Percentiles rank a stretch among this genome's conserved stretches.
These are phyloP conservation scores for Populus hybrid DNA, from an alignment of 441 rosid species.

Conservation along the genomic window DNA sequence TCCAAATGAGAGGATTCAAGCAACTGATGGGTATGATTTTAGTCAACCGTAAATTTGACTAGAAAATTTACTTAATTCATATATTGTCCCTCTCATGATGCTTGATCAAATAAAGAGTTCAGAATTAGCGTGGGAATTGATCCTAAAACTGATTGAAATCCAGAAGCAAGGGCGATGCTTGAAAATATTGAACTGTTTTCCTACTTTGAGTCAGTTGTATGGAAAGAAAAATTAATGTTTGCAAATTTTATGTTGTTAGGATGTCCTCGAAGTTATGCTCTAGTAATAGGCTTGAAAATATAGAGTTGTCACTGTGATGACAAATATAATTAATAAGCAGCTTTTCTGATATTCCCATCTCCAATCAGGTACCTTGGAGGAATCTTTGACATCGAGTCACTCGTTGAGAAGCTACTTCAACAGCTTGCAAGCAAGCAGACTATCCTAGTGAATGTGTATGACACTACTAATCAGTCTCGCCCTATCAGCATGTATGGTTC, in stretches of 20 bases:
- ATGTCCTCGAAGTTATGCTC: neutral
- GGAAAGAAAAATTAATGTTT: neutral
- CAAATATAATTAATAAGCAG: neutral
- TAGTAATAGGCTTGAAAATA: slow-evolving; percentile 7
- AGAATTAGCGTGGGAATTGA: slow-evolving; percentile 1
- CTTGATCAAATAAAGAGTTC: neutral
- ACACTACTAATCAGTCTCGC: slow-evolving; percentile 56
- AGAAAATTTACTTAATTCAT: neutral
- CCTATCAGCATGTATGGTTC: slow-evolving; percentile 95
- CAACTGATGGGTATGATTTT: slow-evolving; percentile 70
- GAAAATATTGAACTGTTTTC: neutral
- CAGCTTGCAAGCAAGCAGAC: slow-evolving; percentile 94
- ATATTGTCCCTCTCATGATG: neutral
- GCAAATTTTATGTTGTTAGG: neutral
- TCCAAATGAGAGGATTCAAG: slow-evolving; percentile 73
- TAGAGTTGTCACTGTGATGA: slow-evolving; percentile 4
- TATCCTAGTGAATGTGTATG: slow-evolving; percentile 86
- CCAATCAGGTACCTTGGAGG: slow-evolving; percentile 83
- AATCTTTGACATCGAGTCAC: slow-evolving; percentile 76
- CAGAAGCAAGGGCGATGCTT: neutral
- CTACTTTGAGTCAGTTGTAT: neutral
- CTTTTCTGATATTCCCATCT: slow-evolving; percentile 14
- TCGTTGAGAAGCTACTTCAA: slow-evolving; percentile 87
- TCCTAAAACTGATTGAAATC: neutral
- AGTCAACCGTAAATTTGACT: neutral